Evolutionary conservation across 2,329 filamentous ascomycete genomes (phyloP), one percentile per base, ranked within the genome.

Genomic region (Fusarium sterilihyphosum): DNA sequence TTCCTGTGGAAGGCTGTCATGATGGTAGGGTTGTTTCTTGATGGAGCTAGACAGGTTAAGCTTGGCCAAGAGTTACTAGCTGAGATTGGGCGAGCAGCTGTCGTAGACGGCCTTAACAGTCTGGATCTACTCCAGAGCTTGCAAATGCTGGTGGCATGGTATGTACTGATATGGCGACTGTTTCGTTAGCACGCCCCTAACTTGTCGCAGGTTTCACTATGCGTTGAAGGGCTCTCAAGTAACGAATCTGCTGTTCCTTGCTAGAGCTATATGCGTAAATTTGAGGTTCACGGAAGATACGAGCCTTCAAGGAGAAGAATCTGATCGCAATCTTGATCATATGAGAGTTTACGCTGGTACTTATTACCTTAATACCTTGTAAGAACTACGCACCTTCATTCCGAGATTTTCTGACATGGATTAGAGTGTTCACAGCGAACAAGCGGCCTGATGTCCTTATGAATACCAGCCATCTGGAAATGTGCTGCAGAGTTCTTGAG

Each of bases 291-390:
- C 74, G 44, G 77, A 78, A 14, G 72, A 77, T 53, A 44, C 50
- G 2, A 68, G 63, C 16, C 66, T 78, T n/a, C 70, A 73, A 26
- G 76, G 74, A 29, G 69, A 72, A 10, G 72, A 62, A 49, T 65
- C 57, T 46, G 56, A 71, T 74, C 78, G 53, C 81, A 80, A 79
- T 29, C 71, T 88, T 16, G 85, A 88, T 63, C 78, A 83, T 52
- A 83, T 87, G 79, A 81, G 87, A 50, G 85, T 86, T 0, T 87
- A 86, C 75, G 82, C 83, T 2, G 86, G 86, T 6, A 85, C 85
- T 8, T 89, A 87, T 66, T 88, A 88, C 62, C 73, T 88, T 8
- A 85, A 86, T 37, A 86, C 86, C 12, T 74, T 86, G 86, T 87
- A 67, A 76, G 85, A 80, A 6, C 4, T 37, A 14, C 37, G n/a